Evolutionary conservation across 768 basidiomycete species (phyloP).

Genomic region (Hydnomerulius pinastri): DNA sequence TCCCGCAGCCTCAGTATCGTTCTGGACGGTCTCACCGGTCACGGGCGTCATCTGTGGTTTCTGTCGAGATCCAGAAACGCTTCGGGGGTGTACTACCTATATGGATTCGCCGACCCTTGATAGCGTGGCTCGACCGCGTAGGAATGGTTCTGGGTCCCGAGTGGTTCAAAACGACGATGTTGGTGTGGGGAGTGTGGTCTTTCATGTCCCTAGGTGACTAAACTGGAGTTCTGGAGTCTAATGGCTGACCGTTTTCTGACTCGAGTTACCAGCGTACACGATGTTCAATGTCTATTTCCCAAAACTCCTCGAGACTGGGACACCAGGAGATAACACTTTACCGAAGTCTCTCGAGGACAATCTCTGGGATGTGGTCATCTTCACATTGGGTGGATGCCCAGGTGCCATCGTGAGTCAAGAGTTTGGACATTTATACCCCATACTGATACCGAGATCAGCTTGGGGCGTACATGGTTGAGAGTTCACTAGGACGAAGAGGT

Average conservation of each 20-base stretch:
- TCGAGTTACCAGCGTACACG: constrained; percentile 61
- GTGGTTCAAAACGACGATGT: constrained; percentile 74
- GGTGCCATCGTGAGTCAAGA: constrained; percentile 68
- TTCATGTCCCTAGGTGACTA: constrained; percentile 75
- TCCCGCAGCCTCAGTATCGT: neutral
- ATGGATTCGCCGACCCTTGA: constrained; percentile 57
- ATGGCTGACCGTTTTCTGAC: neutral
- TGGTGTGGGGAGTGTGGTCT: constrained; percentile 81
- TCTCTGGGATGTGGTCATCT: constrained; percentile 85
- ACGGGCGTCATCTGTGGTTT: constrained; percentile 41
- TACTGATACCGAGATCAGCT: constrained; percentile 45
- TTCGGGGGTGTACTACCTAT: constrained; percentile 50
- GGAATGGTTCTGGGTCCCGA: constrained; percentile 70
- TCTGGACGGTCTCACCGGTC: constrained; percentile 11
- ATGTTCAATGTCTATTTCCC: constrained; percentile 95
- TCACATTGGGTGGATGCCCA: constrained; percentile 82
- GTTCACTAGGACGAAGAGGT: constrained; percentile 64
- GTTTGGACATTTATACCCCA: neutral
- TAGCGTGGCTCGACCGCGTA: constrained; percentile 70
- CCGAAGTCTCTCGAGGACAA: constrained; percentile 58
- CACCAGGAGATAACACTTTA: constrained; percentile 17
- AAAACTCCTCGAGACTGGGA: constrained; percentile 70
- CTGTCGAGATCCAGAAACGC: constrained; percentile 40
- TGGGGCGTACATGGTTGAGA: constrained; percentile 83
- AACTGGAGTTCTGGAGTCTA: constrained; percentile 25